These are phyloP conservation scores for Petrea volubilis DNA, from an alignment of 257 asterid genomes.

Conservation along the genomic window DNA sequence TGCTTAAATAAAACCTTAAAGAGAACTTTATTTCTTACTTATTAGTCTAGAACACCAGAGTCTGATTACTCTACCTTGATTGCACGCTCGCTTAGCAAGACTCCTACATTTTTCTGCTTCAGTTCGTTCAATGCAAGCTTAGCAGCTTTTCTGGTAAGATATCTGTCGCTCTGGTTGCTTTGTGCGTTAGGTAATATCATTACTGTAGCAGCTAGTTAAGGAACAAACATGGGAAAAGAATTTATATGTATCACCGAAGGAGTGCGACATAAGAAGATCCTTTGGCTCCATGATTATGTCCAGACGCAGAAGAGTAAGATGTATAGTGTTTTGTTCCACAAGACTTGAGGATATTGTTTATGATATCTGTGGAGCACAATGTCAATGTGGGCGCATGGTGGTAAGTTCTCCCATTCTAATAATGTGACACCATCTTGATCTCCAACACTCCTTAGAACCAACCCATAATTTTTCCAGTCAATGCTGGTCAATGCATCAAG, in stretches of 20 bases:
- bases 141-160: slow-evolving; percentile 66
- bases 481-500: slow-evolving; percentile 69
- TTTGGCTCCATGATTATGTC: background rate
- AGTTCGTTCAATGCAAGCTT: slow-evolving; percentile 70
- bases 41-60: background rate
- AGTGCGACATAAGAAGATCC: background rate
- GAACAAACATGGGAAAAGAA: slow-evolving; percentile 7
- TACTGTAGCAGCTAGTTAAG: slow-evolving; percentile 57
- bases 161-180: slow-evolving; percentile 36
- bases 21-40: background rate
- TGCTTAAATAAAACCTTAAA: background rate
- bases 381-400: slow-evolving; percentile 60
- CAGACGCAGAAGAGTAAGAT: background rate
- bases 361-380: slow-evolving; percentile 65
- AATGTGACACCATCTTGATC: slow-evolving; percentile 54
- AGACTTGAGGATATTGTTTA: slow-evolving; percentile 63
- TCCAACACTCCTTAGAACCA: slow-evolving; percentile 51
- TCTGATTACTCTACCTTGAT: slow-evolving; percentile 50
- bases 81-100: slow-evolving; percentile 77
- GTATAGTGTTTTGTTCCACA: slow-evolving; percentile 16
- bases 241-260: background rate
- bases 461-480: slow-evolving; percentile 82
- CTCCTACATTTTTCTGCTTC: slow-evolving; percentile 68
- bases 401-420: slow-evolving; percentile 85
- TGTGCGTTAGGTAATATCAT: slow-evolving; percentile 32